Percentiles rank a stretch among this genome's conserved stretches.
phyloP scores from a whole-genome alignment of 768 basidiomycete species.

The Scleroderma citrinum region DNA sequence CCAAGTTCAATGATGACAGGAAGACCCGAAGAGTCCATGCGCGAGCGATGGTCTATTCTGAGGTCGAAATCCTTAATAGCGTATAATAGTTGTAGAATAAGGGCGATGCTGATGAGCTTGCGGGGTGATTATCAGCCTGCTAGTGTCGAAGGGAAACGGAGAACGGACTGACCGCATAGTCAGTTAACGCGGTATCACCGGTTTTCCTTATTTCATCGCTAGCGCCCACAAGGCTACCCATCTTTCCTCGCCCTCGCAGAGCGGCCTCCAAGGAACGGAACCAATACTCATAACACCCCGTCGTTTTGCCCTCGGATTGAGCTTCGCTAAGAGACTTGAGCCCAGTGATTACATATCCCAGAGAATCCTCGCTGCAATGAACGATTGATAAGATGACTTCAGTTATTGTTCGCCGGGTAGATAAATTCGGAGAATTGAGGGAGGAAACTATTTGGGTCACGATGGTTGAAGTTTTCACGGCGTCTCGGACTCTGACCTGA shows the following conservation, averaged over 20 bases:
- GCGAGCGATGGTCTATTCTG: conserved; percentile 78
- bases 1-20: conserved; percentile 66
- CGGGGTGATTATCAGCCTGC: conserved; percentile 8
- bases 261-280: conserved; percentile 74
- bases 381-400: conserved; percentile 76
- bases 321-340: conserved; percentile 67
- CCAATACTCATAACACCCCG: conserved; percentile 79
- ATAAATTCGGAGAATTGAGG: conserved; percentile 73
- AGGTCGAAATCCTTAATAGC: conserved; percentile 73
- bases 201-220: conserved; percentile 80
- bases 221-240: conserved; percentile 94
- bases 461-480: conserved; percentile 63
- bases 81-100: conserved; percentile 64
- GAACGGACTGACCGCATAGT: conserved; percentile 67
- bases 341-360: conserved; percentile 65
- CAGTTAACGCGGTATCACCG: conserved; percentile 65
- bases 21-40: conserved; percentile 88
- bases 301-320: conserved; percentile 50
- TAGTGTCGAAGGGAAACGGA: neutral
- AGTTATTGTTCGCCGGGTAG: conserved; percentile 69
- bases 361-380: conserved; percentile 57
- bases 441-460: conserved; percentile 78
- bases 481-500: conserved; percentile 66
- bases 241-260: conserved; percentile 80
- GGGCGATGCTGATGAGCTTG: conserved; percentile 51